A percentile compares a stretch with the other conserved stretches of the same genome.
Evolutionary conservation across 192 early-diverging fungal species (phyloP).

Genomic region (Linnemannia hyalina): DNA sequence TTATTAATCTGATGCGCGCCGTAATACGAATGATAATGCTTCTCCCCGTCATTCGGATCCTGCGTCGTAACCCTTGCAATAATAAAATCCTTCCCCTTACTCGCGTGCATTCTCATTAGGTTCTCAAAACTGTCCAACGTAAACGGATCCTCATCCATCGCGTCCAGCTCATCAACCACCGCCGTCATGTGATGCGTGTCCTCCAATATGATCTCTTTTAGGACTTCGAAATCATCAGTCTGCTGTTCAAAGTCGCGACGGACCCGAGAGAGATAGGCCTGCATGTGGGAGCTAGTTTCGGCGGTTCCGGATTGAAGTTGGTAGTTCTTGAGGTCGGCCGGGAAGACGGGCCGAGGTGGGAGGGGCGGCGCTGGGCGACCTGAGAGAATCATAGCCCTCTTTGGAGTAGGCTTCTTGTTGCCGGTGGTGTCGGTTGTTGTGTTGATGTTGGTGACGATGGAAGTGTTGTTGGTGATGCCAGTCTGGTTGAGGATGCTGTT

Average conservation of each 20-base stretch:
- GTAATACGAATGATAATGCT: constrained; percentile 77
- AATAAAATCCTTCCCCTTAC: constrained; percentile 76
- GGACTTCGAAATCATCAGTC: constrained; percentile 10
- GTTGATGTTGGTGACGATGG: background rate
- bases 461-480: background rate
- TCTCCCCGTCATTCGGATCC: constrained; percentile 67
- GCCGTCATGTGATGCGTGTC: constrained; percentile 17
- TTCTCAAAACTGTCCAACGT: constrained; percentile 75
- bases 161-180: constrained; percentile 71
- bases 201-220: constrained; percentile 11
- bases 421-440: background rate
- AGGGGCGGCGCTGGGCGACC: constrained; percentile 31
- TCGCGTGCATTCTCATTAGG: constrained; percentile 68
- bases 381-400: constrained; percentile 27
- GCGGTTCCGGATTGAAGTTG: constrained; percentile 11
- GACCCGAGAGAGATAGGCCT: constrained; percentile 24
- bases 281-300: constrained; percentile 11
- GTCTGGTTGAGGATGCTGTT: background rate
- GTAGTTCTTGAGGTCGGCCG: constrained; percentile 35
- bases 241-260: constrained; percentile 28
- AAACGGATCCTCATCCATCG: constrained; percentile 78
- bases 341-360: constrained; percentile 38
- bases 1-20: constrained; percentile 83
- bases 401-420: constrained; percentile 19
- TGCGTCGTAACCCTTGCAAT: constrained; percentile 76